Evolutionary conservation across 2,329 filamentous ascomycete species (phyloP), one percentile per base, ranked within the genome.

Genomic region (Diplocarpon rosae): DNA sequence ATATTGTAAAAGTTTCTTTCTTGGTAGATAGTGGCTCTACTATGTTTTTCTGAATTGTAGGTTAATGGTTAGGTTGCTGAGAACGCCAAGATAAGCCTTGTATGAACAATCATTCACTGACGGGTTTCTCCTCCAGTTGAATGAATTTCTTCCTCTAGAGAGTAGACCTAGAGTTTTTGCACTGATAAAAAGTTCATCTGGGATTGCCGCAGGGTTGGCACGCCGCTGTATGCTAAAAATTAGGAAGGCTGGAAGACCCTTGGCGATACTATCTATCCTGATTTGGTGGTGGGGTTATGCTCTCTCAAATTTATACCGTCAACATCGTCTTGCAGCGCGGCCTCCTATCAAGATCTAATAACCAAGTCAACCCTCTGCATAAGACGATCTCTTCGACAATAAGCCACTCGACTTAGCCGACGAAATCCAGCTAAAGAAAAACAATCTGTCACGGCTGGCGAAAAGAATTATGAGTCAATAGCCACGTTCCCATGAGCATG

Each of bases 391-490:
- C 10, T 28, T n/a, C 10, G 28, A 15, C 17, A 42, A 16, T 2
- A 42, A 24, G 14, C 29, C 14, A 17, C 28, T 31, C 27, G 16
- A 9, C 29, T 6, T 36, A 24, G 20, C 20, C 20, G 20, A 24
- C 20, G 4, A 24, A 24, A 24, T 24, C 20, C 7, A 3, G 20
- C 20, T 3, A 24, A 24, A 24, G 20, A 7, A 24, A 24, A 7
- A 3, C 20, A 24, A 4, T 24, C 20, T 24, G 20, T 24, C 20
- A 24, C 20, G 4, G 20, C 20, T 35, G 14, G 30, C 20, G 16
- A 42, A 39, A 46, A 47, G 39, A 50, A 52, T 48, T 48, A 59
- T 60, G 55, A 56, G 51, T 55, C 48, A 50, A 53, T 57, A 55
- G 53, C 50, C 47, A 33, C 36, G 31, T 12, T 29, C 43, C 38